Evolutionary conservation across 768 basidiomycete genomes (phyloP).

Genomic region (Leccinum incarnatum): DNA sequence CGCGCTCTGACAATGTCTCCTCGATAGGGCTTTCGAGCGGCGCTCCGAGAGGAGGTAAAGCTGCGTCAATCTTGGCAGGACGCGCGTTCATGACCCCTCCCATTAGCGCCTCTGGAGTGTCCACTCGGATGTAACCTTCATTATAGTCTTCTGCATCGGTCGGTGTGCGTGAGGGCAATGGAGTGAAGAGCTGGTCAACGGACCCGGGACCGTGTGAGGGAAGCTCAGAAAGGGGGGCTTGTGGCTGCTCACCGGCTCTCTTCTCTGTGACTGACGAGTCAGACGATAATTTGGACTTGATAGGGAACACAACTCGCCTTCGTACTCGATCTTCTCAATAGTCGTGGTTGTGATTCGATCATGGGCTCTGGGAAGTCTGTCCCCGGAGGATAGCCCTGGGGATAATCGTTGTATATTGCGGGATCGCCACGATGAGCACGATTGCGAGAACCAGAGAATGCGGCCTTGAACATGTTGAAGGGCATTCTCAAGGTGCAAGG

Average conservation of each 20-base stretch:
- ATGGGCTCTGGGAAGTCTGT: slow-evolving; percentile 24
- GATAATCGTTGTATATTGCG: slow-evolving; percentile 24
- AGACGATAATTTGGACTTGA: slow-evolving; percentile 2
- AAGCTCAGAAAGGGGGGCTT: slow-evolving; percentile 1
- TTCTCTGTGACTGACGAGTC: slow-evolving; percentile 25
- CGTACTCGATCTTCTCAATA: slow-evolving; percentile 28
- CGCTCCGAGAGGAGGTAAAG: slow-evolving; percentile 23
- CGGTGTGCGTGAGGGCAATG: slow-evolving; percentile 31
- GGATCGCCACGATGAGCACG: slow-evolving; percentile 27
- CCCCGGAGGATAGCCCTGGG: slow-evolving; percentile 28
- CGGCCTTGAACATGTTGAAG: slow-evolving; percentile 36
- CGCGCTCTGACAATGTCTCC: slow-evolving; percentile 26
- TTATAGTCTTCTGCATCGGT: slow-evolving; percentile 33
- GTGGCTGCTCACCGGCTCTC: slow-evolving; percentile 28
- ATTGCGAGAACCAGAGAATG: slow-evolving; percentile 34
- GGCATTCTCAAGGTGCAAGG: slow-evolving; percentile 30
- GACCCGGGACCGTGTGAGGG: slow-evolving; percentile 4
- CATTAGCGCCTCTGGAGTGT: slow-evolving; percentile 32
- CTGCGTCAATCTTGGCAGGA: slow-evolving; percentile 22
- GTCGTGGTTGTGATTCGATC: slow-evolving; percentile 20
- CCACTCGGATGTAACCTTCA: slow-evolving; percentile 32
- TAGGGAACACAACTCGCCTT: slow-evolving; percentile 20
- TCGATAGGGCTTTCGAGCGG: slow-evolving; percentile 17
- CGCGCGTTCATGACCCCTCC: slow-evolving; percentile 33
- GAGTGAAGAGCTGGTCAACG: slow-evolving; percentile 29